Evolutionary conservation across 257 asterid species (phyloP), one percentile per base, ranked within the genome.

Genomic region (Eucommia ulmoides): DNA sequence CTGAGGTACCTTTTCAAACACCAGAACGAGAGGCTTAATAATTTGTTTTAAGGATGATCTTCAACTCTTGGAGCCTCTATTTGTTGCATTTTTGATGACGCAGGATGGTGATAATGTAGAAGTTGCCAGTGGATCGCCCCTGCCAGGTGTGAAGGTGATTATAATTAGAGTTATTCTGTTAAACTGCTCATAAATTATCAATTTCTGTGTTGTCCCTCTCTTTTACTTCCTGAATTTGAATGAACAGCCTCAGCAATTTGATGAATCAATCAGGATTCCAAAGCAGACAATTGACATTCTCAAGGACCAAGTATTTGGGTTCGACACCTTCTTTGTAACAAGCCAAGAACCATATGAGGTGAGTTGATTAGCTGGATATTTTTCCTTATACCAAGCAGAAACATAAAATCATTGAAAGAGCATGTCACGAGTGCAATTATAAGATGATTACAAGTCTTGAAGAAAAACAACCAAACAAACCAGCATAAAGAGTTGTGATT

Each of bases 321-420:
- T 89, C 41, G 98, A 89, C 67, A 82, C 96, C 8, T 89, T 85
- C 77, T 89, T 89, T 33, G 85, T 89, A 56, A 89, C 94, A 60
- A 80, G 84, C 80, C 94, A 89, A 67, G 96, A 89, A 81, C 96
- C 98, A 48, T 89, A 89, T 67, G 98, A 89, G 75, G 98, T 85
- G 66, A 73, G 92, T 66, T 59, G 55, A 45, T 56, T 59, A 51
- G 45, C 56, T 45, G 16, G 20, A 44, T 50, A 23, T 20, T 23
- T 54, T 24, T 51, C 33, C n/a, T 44, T 24, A 7, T 42, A 42
- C 20, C 15, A 16, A 3, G 19, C 4, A 21, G 48, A 17, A 16
- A 5, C 7, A 42, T n/a, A 38, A 38, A 38, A 15, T 29, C 45
- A 38, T 38, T 8, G 12, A 29, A 5, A 12, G 38, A 29, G 38